Evolutionary conservation across 805 yeast genomes (phyloP).

Genomic region (Zygotorulaspora florentina): DNA sequence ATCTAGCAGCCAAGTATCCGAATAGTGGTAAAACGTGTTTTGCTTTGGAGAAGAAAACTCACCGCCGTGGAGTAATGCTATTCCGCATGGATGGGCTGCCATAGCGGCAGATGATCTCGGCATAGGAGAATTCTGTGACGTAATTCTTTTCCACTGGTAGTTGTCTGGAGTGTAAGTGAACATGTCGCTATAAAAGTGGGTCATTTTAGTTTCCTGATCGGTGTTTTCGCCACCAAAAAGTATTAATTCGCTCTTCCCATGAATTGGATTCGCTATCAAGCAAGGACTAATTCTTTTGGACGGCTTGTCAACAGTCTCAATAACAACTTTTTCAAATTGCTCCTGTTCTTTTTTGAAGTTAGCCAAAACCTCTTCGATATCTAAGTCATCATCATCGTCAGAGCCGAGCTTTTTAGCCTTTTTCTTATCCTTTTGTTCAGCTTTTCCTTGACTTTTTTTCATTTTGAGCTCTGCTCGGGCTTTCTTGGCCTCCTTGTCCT

Average conservation of each 20-base stretch:
- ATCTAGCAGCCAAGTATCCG: constrained; percentile 94
- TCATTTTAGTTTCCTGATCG: constrained; percentile 40
- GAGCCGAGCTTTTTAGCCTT: constrained; percentile 69
- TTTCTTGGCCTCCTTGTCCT: constrained; percentile 86
- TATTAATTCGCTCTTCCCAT: constrained; percentile 70
- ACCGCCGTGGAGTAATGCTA: constrained; percentile 86
- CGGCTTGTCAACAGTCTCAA: constrained; percentile 59
- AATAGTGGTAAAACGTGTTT: constrained; percentile 90
- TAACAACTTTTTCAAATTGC: constrained; percentile 63
- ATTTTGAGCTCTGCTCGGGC: constrained; percentile 81
- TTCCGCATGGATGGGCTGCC: constrained; percentile 89
- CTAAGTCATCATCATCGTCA: constrained; percentile 76
- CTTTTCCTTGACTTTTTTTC: constrained; percentile 69
- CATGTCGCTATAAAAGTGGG: constrained; percentile 79
- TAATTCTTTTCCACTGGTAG: constrained; percentile 71
- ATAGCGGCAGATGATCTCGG: constrained; percentile 92
- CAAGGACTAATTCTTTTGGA: constrained; percentile 67
- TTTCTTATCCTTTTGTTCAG: constrained; percentile 71
- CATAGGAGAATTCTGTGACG: constrained; percentile 83
- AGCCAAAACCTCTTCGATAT: constrained; percentile 76
- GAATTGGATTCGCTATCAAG: constrained; percentile 68
- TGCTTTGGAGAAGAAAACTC: constrained; percentile 97
- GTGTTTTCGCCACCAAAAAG: constrained; percentile 88
- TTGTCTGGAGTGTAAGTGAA: constrained; percentile 69
- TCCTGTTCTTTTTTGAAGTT: constrained; percentile 78